A percentile compares a stretch with the other conserved stretches of the same genome.
Evolutionary conservation across 129 eudicot species (phyloP).

Genomic region (Deinandra increscens): DNA sequence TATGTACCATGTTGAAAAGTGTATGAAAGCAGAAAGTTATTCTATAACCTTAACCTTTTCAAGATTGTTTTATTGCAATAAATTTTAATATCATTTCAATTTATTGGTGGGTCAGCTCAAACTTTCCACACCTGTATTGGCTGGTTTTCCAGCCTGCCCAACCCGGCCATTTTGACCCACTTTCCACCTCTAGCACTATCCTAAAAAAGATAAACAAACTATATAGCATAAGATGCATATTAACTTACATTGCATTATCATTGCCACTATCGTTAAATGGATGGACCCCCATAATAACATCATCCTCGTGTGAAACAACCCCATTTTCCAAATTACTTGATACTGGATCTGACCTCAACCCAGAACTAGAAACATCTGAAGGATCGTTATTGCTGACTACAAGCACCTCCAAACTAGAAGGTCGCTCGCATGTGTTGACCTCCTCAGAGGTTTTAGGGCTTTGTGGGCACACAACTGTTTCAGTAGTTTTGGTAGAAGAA

Average conservation of each 20-base stretch:
- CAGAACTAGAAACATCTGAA: constrained; percentile 22
- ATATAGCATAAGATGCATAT: neutral
- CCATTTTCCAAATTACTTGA: constrained; percentile 30
- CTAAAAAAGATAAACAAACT: neutral
- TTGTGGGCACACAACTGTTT: constrained; percentile 20
- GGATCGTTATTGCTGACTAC: constrained; percentile 22
- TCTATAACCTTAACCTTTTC: neutral
- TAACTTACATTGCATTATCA: constrained; percentile 18
- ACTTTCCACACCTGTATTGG: no score
- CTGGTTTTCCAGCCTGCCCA: no score
- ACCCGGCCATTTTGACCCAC: no score
- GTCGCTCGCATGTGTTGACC: no score
- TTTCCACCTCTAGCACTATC: neutral
- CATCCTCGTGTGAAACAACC: neutral
- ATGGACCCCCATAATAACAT: constrained; percentile 16
- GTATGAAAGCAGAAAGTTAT: neutral
- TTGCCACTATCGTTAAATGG: constrained; percentile 27
- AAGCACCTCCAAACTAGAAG: no score
- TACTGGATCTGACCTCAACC: constrained; percentile 29
- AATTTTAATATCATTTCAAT: no score
- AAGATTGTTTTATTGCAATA: no score
- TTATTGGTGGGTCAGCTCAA: no score
- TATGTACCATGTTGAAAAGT: neutral
- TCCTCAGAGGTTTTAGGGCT: constrained; percentile 18
- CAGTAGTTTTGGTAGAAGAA: constrained; percentile 20